Evolutionary conservation across 2,329 filamentous ascomycete species (phyloP).

Genomic region (Botryotinia globosa): DNA sequence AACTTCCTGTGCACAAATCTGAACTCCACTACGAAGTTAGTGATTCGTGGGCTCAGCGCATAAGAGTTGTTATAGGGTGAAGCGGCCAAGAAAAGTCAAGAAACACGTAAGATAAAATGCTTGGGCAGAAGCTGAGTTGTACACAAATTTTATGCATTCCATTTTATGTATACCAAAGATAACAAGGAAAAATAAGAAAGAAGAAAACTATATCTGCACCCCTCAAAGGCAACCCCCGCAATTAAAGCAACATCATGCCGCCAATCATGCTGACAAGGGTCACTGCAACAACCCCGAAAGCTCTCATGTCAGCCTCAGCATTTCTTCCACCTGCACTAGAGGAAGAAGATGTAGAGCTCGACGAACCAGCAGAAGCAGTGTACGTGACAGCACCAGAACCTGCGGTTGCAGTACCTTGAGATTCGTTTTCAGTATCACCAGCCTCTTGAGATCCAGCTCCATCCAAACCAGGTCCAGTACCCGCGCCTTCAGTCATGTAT

Average conservation of each 20-base stretch:
- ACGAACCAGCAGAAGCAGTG: slow-evolving; percentile 22
- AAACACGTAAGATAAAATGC: not conserved
- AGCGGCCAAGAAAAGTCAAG: not conserved
- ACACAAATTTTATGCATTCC: not conserved
- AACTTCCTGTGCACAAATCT: not conserved
- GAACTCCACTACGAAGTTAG: not conserved
- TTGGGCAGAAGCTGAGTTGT: not conserved
- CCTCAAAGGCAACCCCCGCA: not conserved
- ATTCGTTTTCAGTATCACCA: slow-evolving; percentile 35
- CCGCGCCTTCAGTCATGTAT: slow-evolving; percentile 50
- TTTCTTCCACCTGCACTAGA: slow-evolving; percentile 1
- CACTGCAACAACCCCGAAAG: not conserved
- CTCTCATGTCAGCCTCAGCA: slow-evolving; percentile 5
- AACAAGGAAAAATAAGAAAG: not conserved
- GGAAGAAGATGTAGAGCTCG: slow-evolving; percentile 4
- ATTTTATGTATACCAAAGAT: not conserved
- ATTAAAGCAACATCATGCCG: slow-evolving; percentile 14
- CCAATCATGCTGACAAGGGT: slow-evolving; percentile 10
- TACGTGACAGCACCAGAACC: slow-evolving; percentile 30
- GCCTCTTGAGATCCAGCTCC: slow-evolving; percentile 34
- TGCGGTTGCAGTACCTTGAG: slow-evolving; percentile 31
- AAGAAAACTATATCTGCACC: not conserved
- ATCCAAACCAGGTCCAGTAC: slow-evolving; percentile 44
- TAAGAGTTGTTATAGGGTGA: not conserved
- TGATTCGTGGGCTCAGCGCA: not conserved